phyloP scores from a whole-genome alignment of 352 stramenopile species.

The Globisporangium mamillatum region DNA sequence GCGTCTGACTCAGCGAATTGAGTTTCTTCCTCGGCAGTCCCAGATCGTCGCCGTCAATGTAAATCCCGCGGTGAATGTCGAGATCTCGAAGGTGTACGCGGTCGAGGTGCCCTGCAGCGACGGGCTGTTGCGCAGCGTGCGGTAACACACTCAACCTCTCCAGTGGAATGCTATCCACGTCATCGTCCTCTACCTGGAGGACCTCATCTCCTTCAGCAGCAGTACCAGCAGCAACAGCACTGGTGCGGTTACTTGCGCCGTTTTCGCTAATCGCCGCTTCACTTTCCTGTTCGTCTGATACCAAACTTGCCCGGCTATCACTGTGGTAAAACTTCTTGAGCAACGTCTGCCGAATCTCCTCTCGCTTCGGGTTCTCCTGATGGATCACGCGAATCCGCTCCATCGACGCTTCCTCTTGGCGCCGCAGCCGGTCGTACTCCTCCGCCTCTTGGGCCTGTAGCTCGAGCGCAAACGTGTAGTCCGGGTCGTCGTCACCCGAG shows the following conservation, averaged over 20 bases:
- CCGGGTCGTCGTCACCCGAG: conserved; percentile 38
- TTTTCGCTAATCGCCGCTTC: conserved; percentile 5
- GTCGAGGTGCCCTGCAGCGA: conserved; percentile 22
- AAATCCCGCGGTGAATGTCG: conserved; percentile 33
- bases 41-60: conserved; percentile 30
- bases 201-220: background rate
- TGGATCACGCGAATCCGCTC: conserved; percentile 59
- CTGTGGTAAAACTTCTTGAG: conserved; percentile 45
- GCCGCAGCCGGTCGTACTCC: conserved; percentile 68
- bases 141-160: conserved; percentile 3
- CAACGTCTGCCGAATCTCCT: conserved; percentile 42
- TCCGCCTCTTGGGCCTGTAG: conserved; percentile 69
- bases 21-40: conserved; percentile 39
- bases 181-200: conserved; percentile 1
- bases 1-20: conserved; percentile 31
- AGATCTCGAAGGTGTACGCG: conserved; percentile 32
- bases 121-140: conserved; percentile 15
- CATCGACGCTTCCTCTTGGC: conserved; percentile 65
- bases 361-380: conserved; percentile 46
- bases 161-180: conserved; percentile 2
- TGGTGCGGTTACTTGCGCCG: background rate
- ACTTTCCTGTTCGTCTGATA: conserved; percentile 17
- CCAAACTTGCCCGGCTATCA: conserved; percentile 22
- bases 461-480: conserved; percentile 75
- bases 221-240: background rate